Evolutionary conservation across 768 basidiomycete species (phyloP).

Genomic region (Kwoniella mangroviensis): DNA sequence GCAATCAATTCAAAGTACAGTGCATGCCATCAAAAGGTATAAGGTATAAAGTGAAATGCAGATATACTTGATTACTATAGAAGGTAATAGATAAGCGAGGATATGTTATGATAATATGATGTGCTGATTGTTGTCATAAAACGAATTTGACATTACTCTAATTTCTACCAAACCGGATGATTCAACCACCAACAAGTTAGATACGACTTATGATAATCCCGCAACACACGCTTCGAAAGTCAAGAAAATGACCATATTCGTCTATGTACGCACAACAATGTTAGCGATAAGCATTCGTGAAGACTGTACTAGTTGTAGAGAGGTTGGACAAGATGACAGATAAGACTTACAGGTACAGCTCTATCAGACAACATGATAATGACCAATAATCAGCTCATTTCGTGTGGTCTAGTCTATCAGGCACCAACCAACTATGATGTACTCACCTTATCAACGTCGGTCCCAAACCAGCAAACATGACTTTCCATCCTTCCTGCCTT

Average conservation of each 20-base stretch:
- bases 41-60: background rate
- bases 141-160: no score
- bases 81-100: no score
- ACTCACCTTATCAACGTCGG: slow-evolving; percentile 80
- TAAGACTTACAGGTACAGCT: slow-evolving; percentile 38
- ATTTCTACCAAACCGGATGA: no score
- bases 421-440: background rate
- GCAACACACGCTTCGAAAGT: slow-evolving; percentile 56
- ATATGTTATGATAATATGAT: no score
- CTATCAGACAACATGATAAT: background rate
- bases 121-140: no score
- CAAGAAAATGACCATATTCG: slow-evolving; percentile 56
- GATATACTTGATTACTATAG: background rate
- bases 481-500: slow-evolving; percentile 67
- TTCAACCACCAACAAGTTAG: no score
- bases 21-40: background rate
- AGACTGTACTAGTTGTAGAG: background rate
- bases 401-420: background rate
- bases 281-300: background rate
- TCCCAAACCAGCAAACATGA: slow-evolving; percentile 76
- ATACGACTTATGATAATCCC: slow-evolving; percentile 27
- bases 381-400: background rate
- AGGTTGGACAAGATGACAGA: no score
- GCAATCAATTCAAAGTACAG: no score
- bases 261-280: slow-evolving; percentile 9